A percentile compares a stretch with the other conserved stretches of the same genome.
phyloP scores from a whole-genome alignment of 2,329 filamentous ascomycete species.

The Diaporthe velutina region DNA sequence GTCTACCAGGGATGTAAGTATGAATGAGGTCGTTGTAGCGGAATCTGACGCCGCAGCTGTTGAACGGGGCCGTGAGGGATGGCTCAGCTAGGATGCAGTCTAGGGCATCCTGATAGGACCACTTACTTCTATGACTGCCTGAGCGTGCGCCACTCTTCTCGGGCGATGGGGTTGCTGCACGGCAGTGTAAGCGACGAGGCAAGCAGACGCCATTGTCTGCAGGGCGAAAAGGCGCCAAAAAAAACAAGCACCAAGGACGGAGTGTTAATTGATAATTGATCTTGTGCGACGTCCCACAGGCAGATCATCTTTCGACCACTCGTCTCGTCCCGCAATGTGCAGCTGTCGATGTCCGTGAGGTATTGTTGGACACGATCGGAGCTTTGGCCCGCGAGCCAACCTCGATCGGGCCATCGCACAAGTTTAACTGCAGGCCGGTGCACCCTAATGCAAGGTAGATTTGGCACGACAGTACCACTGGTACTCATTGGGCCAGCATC shows the following conservation, averaged over 20 bases:
- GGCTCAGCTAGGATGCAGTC: neutral
- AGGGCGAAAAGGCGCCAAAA: neutral
- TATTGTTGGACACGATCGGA: neutral
- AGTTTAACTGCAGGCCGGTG: neutral
- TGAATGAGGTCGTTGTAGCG: neutral
- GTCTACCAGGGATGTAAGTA: constrained; percentile 10
- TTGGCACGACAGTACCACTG: neutral
- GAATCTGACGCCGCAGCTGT: neutral
- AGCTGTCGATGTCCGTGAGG: neutral
- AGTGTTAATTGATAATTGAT: too few species aligned
- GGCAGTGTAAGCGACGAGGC: neutral
- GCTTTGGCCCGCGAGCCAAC: neutral
- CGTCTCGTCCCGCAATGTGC: too few species aligned
- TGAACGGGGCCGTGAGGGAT: neutral
- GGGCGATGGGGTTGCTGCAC: neutral
- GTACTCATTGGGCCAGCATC: neutral
- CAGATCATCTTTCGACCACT: too few species aligned
- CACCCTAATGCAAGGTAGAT: neutral
- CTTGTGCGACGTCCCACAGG: too few species aligned
- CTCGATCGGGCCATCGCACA: neutral
- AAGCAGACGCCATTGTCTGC: too few species aligned
- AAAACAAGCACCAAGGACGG: too few species aligned
- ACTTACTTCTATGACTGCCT: neutral
- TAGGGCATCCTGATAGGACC: neutral
- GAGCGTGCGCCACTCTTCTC: neutral